Evolutionary conservation across 352 stramenopile genomes (phyloP), one percentile per base, ranked within the genome.

Genomic region (Thraustochytrium striatum): DNA sequence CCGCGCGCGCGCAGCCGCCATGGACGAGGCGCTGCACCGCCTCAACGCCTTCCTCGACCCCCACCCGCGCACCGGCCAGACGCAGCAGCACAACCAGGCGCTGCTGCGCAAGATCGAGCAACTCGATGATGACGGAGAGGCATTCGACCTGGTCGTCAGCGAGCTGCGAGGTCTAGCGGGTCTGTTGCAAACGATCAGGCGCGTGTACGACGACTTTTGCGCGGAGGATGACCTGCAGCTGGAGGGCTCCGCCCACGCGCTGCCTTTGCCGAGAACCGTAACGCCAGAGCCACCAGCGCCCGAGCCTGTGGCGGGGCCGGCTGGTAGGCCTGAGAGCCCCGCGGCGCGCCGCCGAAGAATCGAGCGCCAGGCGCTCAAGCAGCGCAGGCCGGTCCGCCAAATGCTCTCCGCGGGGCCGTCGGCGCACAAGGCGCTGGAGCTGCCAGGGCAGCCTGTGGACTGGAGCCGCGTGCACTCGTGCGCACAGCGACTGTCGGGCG

Each of bases 1-100:
- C n/a, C n/a, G n/a, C n/a, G n/a, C n/a, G n/a, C 57, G 9, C 57
- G 11, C 3, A 28, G 9, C n/a, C 13, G 38, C 59, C 36, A 75
- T 75, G 65, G 65, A 75, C 0, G 65, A 75, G 41, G 65, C 41
- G 21, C 65, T 75, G 30, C 65, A 75, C 65, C 43, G 52, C 21
- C 65, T 75, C n/a, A 75, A 75, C 52, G 65, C 65, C 32, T 75
- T 75, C 47, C 25, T 75, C 3, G 65, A 55, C 16, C 50, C 13
- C 59, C 59, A 1, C 35, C 21, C 11, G 25, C 65, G 36, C 30
- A 75, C 28, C 16, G 25, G 47, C 16, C 47, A 25, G 47, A 55
- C 47, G 47, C 47, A 25, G 47, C 47, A 25, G 47, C 25, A 21
- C 25, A 16, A 55, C 16, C 47, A 55, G 47, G 16, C 16, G 25